Percentiles rank a stretch among this genome's conserved stretches.
Conservation (phyloP, 1,284 basidiomycete species). For the Cryptococcus wingfieldii region DNA sequence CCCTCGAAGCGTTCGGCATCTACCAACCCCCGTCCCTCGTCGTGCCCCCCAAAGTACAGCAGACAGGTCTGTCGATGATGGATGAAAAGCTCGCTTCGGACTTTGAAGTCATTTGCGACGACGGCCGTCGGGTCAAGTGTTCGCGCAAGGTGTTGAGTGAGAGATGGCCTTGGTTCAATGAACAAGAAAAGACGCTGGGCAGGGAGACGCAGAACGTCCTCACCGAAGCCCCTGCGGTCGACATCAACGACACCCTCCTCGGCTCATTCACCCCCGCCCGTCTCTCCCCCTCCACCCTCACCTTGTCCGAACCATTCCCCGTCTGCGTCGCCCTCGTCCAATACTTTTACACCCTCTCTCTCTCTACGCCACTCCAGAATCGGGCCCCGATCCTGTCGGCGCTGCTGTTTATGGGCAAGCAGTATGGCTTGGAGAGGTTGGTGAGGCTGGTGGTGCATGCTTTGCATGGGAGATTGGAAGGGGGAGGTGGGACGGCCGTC, state of each 20-base stretch:
- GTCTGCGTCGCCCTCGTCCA: slow-evolving; percentile 84
- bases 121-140: slow-evolving; percentile 75
- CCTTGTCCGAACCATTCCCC: slow-evolving; percentile 82
- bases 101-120: slow-evolving; percentile 86
- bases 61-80: slow-evolving; percentile 67
- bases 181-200: slow-evolving; percentile 54
- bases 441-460: slow-evolving; percentile 79
- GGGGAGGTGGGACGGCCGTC: slow-evolving; percentile 73
- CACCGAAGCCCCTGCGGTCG: slow-evolving; percentile 23
- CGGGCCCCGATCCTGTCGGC: slow-evolving; percentile 83
- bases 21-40: slow-evolving; percentile 76
- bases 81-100: slow-evolving; percentile 73
- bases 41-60: slow-evolving; percentile 60
- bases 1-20: slow-evolving; percentile 88
- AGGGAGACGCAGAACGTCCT: slow-evolving; percentile 20
- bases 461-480: slow-evolving; percentile 79
- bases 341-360: slow-evolving; percentile 81
- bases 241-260: slow-evolving; percentile 39
- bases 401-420: slow-evolving; percentile 75
- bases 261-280: slow-evolving; percentile 37
- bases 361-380: slow-evolving; percentile 84
- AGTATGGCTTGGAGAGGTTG: slow-evolving; percentile 73
- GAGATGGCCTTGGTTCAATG: slow-evolving; percentile 90
- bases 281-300: slow-evolving; percentile 61
- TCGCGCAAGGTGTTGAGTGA: slow-evolving; percentile 76